Conservation (phyloP, 805 yeast genomes). For the Zygosaccharomyces rouxii region DNA sequence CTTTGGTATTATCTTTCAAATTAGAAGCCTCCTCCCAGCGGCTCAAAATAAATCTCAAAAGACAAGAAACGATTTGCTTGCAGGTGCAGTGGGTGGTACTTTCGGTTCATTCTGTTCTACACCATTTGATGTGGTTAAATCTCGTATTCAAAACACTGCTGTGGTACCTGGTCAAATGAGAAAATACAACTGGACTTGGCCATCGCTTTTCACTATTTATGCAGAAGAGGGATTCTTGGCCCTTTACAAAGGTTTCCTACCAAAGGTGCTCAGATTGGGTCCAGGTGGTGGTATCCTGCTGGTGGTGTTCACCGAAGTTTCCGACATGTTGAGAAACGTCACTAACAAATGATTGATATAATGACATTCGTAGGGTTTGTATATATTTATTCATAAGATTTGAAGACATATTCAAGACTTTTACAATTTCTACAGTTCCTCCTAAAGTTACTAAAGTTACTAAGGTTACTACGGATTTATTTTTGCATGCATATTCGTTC, state of each 20-base stretch:
- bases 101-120: slow-evolving; percentile 93
- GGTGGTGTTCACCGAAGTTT: slow-evolving; percentile 91
- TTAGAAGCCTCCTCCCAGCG: slow-evolving; percentile 71
- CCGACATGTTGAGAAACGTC: slow-evolving; percentile 79
- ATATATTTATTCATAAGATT: slow-evolving; percentile 1
- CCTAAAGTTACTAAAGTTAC: too few species aligned
- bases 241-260: slow-evolving; percentile 91
- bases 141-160: slow-evolving; percentile 81
- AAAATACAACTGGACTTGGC: slow-evolving; percentile 89
- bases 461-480: too few species aligned
- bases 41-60: slow-evolving; percentile 67
- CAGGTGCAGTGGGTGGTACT: slow-evolving; percentile 96
- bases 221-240: slow-evolving; percentile 88
- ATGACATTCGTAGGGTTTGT: not conserved
- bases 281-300: slow-evolving; percentile 99
- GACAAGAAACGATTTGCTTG: slow-evolving; percentile 79
- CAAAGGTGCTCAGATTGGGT: slow-evolving; percentile 94
- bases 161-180: slow-evolving; percentile 67
- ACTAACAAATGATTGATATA: slow-evolving; percentile 15
- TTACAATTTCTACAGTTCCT: not conserved
- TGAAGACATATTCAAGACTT: not conserved
- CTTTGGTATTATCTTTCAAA: slow-evolving; percentile 90
- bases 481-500: slow-evolving; percentile 53
- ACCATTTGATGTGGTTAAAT: slow-evolving; percentile 96
- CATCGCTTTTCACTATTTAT: slow-evolving; percentile 67